Base-by-base conservation (phyloP, 805 yeast genomes). In the Saturnispora silvae region DNA sequence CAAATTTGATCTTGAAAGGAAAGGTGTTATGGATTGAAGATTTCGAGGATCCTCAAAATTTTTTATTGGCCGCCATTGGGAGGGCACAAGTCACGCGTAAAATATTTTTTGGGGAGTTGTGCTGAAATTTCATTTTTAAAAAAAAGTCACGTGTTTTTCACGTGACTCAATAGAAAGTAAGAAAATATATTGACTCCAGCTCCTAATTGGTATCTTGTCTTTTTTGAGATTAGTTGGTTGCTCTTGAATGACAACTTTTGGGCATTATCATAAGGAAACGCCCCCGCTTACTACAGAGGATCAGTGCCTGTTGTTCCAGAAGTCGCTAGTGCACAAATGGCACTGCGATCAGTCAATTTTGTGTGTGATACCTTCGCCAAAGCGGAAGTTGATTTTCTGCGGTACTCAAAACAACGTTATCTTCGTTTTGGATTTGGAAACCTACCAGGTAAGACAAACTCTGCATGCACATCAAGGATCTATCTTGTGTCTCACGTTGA, bases 351-450 rank as follows among this genome's bases (percentile, higher is more conserved):
- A 73, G 47, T 78, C 94, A 1, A 77, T 87, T 14, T 67, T 92
- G 6, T 79, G 94, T 34, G 72, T 76, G 3, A 69, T 72, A 6
- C 68, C 81, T 7, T 75, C 81, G 17, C 81, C 83, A 0, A 55
- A 57, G 20, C 63, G 67, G 40, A 67, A 68, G 24, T 56, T 80
- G 6, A 45, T 89, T 4, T 81, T 83, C 53, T 92, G 95, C 38
- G 98, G 98, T 8, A 85, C 96, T 1, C 95, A 87, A 46, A 83
- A 82, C 49, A 82, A 92, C 9, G 72, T 72, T 45, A 79, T 89
- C 28, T 57, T 83, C 28, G 78, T 83, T 1, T 77, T 70, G 50
- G 89, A 84, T 48, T 60, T 81, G 37, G 57, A 56, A 4, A 76
- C 81, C 1, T 89, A 73, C 54, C 76, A 77, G 45, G 63, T 66